phyloP scores from a whole-genome alignment of 2,329 filamentous ascomycete species.

The Cercospora beticola region DNA sequence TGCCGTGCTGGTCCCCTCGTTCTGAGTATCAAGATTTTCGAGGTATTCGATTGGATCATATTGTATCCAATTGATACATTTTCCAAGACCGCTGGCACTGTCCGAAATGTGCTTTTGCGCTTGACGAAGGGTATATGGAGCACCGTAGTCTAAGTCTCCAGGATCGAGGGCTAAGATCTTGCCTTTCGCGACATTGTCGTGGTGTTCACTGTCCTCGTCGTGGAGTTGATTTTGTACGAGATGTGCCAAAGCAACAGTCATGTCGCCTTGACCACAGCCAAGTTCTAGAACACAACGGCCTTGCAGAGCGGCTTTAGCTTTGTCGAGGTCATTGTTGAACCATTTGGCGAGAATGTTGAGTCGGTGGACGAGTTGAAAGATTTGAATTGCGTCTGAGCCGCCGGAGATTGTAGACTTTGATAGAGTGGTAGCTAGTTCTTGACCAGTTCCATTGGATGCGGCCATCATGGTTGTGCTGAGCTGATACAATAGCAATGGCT shows the following conservation, averaged over 20 bases:
- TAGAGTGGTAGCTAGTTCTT: neutral
- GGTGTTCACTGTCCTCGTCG: neutral
- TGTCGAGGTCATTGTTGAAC: neutral
- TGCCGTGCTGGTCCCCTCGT: neutral
- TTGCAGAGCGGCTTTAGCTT: neutral
- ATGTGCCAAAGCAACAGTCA: slow-evolving; percentile 54
- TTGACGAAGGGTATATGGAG: slow-evolving; percentile 15
- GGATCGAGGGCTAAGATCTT: slow-evolving; percentile 14
- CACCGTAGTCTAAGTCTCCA: slow-evolving; percentile 13
- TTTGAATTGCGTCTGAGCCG: neutral
- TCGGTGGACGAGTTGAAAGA: neutral
- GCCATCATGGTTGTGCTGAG: neutral
- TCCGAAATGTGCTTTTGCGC: slow-evolving; percentile 6
- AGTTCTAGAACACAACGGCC: slow-evolving; percentile 51
- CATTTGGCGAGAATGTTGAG: neutral
- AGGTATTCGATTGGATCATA: slow-evolving; percentile 13
- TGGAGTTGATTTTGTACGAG: slow-evolving; percentile 34
- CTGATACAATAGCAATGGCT: neutral
- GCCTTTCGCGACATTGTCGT: neutral
- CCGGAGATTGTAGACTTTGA: neutral
- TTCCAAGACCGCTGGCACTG: neutral
- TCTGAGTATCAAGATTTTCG: neutral
- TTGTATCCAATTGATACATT: slow-evolving; percentile 13
- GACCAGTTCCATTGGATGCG: neutral
- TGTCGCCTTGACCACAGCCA: slow-evolving; percentile 61